A percentile compares a stretch with the other conserved stretches of the same genome.
Conservation (phyloP, 2,329 filamentous ascomycete genomes). For the Diaporthe longicolla region DNA sequence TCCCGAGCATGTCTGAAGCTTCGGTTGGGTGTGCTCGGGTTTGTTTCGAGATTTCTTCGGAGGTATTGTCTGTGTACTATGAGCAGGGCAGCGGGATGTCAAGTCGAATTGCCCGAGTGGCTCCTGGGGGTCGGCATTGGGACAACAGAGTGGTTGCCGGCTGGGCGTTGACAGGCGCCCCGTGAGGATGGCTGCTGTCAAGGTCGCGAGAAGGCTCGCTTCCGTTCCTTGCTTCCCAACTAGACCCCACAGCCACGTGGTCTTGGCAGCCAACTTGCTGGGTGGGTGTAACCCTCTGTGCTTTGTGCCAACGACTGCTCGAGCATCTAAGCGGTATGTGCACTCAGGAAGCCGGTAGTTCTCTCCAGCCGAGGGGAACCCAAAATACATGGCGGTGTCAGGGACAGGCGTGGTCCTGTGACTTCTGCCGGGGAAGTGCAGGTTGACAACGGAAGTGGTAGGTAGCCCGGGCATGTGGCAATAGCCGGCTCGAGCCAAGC, state of each 20-base stretch:
- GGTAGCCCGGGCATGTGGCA: too few species aligned
- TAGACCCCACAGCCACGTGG: conserved; percentile 26
- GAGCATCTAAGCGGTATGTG: not conserved
- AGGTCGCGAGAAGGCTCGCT: not conserved
- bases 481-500: too few species aligned
- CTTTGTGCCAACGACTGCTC: not conserved
- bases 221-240: conserved; percentile 7
- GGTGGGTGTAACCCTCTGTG: conserved; percentile 13
- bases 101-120: conserved; percentile 1
- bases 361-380: too few species aligned
- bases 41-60: conserved; percentile 24
- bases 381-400: too few species aligned
- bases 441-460: too few species aligned
- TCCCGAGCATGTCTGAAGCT: not conserved
- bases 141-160: too few species aligned
- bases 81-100: too few species aligned
- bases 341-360: not conserved
- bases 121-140: conserved; percentile 7
- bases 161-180: conserved; percentile 5
- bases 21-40: not conserved
- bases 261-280: conserved; percentile 2
- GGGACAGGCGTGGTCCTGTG: not conserved
- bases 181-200: conserved; percentile 12
- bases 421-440: not conserved
- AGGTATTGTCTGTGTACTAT: not conserved